Conservation (phyloP, 2,329 filamentous ascomycete genomes). For the Colletotrichum neosansevieriae region DNA sequence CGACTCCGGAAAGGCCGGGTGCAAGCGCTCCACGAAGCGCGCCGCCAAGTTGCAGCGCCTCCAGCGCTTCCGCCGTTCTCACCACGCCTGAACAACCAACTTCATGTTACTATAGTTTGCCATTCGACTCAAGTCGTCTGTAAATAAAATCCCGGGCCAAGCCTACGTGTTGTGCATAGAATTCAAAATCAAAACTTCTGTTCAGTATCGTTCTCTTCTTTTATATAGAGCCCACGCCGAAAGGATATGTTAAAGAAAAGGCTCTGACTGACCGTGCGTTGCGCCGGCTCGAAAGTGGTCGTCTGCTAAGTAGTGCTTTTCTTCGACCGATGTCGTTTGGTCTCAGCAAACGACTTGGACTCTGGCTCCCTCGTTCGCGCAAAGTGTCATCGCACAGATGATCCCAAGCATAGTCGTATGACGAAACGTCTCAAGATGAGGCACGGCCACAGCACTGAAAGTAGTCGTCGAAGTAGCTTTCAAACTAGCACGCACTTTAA, state of each 20-base stretch:
- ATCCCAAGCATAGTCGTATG: not conserved
- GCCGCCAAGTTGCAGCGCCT: slow-evolving; percentile 62
- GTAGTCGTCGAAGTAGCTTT: not conserved
- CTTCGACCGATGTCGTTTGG: not conserved
- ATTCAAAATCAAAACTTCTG: not conserved
- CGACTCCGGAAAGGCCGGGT: slow-evolving; percentile 1
- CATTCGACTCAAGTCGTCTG: slow-evolving; percentile 12
- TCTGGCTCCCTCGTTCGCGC: not conserved
- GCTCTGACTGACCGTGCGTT: too few relatives aligned
- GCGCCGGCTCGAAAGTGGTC: too few relatives aligned
- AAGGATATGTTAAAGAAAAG: too few relatives aligned
- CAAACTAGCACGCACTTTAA: not conserved
- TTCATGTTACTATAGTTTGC: slow-evolving; percentile 21
- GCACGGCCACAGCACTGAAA: not conserved
- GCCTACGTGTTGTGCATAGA: not conserved
- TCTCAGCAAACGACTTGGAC: too few relatives aligned
- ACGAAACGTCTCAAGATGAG: slow-evolving; percentile 1
- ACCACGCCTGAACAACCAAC: slow-evolving; percentile 7
- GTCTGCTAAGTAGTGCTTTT: too few relatives aligned
- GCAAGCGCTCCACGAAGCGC: slow-evolving; percentile 52
- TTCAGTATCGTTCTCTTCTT: not conserved
- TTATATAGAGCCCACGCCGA: too few relatives aligned
- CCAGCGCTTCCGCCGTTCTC: slow-evolving; percentile 41
- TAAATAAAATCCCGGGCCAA: slow-evolving; percentile 12
- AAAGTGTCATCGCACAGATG: not conserved